Conservation (phyloP, 2,329 filamentous ascomycete species). For the Allantophomopsis lycopodina region DNA sequence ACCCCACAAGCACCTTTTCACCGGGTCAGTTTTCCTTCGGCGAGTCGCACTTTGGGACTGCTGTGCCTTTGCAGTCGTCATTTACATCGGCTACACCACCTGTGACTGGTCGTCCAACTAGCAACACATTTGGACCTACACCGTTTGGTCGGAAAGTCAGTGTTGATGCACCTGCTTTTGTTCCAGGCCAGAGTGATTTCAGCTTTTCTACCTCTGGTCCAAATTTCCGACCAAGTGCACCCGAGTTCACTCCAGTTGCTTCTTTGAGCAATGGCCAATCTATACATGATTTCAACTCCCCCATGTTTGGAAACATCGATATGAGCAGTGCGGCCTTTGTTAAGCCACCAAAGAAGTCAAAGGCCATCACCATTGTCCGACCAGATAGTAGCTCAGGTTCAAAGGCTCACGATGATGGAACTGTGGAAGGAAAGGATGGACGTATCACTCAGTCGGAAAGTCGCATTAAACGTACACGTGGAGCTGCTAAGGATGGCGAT, state of each 20-base stretch:
- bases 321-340: conserved; percentile 45
- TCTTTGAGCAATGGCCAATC: conserved; percentile 22
- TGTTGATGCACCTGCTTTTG: conserved; percentile 56
- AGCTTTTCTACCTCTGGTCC: conserved; percentile 53
- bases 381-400: conserved; percentile 38
- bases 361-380: conserved; percentile 69
- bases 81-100: conserved; percentile 8
- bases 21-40: conserved; percentile 34
- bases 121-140: conserved; percentile 13
- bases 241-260: conserved; percentile 56
- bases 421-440: conserved; percentile 42
- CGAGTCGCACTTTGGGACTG: conserved; percentile 16
- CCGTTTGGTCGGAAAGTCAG: conserved; percentile 40
- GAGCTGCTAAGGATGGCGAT: conserved; percentile 51
- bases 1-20: conserved; percentile 30
- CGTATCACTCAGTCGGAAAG: conserved; percentile 48
- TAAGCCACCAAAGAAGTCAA: conserved; percentile 58
- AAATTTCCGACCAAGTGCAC: conserved; percentile 64
- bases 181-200: conserved; percentile 50
- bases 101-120: conserved; percentile 22
- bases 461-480: conserved; percentile 63
- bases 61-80: conserved; percentile 29
- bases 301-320: conserved; percentile 60
- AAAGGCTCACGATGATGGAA: conserved; percentile 20
- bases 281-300: conserved; percentile 9